phyloP scores from a whole-genome alignment of 441 rosid genomes.

The Pelargonium cotyledonis region DNA sequence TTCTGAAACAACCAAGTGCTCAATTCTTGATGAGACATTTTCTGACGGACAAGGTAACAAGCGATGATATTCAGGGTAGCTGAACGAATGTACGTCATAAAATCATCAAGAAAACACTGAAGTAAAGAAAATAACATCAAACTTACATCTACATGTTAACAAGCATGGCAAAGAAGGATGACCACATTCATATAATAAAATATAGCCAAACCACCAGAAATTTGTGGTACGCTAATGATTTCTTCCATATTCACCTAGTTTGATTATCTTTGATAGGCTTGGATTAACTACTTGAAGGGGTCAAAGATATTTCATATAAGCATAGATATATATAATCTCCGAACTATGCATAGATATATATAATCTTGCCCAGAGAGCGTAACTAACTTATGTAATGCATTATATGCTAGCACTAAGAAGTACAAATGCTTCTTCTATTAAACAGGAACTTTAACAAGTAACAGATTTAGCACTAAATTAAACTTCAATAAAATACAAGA shows the following conservation, averaged over 20 bases:
- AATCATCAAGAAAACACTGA: not conserved
- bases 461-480: not conserved
- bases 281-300: no score
- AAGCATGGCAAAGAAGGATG: not conserved
- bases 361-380: not conserved
- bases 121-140: constrained; percentile 2
- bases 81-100: constrained; percentile 20
- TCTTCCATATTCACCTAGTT: not conserved
- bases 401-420: not conserved
- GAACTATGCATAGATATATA: not conserved
- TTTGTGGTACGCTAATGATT: not conserved
- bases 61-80: constrained; percentile 52
- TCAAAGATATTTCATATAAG: no score
- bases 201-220: not conserved
- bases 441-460: no score
- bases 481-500: not conserved
- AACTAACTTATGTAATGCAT: not conserved
- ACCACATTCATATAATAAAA: not conserved
- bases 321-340: not conserved
- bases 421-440: not conserved
- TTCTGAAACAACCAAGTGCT: constrained; percentile 66
- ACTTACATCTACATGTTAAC: not conserved
- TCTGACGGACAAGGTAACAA: constrained; percentile 63
- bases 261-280: no score
- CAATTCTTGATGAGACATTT: constrained; percentile 57